Evolutionary conservation across 2,329 filamentous ascomycete species (phyloP).

Genomic region (Fusarium neocosmosporiellum): DNA sequence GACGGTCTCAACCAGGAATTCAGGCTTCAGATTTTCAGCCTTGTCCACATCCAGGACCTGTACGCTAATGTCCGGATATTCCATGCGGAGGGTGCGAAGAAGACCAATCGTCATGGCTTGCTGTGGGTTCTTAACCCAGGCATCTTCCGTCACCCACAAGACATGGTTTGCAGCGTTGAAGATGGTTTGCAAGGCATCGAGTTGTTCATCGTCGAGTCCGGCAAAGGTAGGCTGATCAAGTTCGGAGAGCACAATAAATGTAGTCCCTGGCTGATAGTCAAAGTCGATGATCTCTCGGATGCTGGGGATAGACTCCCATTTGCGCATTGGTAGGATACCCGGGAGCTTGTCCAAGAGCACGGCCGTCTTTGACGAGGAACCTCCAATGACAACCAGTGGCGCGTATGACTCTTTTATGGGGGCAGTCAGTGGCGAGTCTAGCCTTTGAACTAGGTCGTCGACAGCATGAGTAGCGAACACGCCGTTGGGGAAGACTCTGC

Average conservation of each 20-base stretch:
- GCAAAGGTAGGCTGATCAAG: not conserved
- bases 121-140: not conserved
- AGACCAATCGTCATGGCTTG: not conserved
- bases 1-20: not conserved
- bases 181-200: not conserved
- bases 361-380: not conserved
- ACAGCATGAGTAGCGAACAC: not conserved
- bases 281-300: not conserved
- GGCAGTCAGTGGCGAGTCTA: not conserved
- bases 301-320: not conserved
- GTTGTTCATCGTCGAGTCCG: not conserved
- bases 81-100: not conserved
- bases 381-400: not conserved
- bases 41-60: constrained; percentile 3
- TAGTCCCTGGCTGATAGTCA: not conserved
- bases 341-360: not conserved
- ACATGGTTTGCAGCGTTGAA: not conserved
- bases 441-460: not conserved
- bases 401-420: not conserved
- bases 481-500: not conserved
- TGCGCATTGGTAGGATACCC: not conserved
- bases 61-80: not conserved
- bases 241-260: not conserved
- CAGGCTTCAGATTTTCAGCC: not conserved
- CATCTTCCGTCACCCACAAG: constrained; percentile 3